A percentile compares a stretch with the other conserved stretches of the same genome.
Conservation (phyloP, 2,329 filamentous ascomycete genomes). For the Colletotrichum musicola region DNA sequence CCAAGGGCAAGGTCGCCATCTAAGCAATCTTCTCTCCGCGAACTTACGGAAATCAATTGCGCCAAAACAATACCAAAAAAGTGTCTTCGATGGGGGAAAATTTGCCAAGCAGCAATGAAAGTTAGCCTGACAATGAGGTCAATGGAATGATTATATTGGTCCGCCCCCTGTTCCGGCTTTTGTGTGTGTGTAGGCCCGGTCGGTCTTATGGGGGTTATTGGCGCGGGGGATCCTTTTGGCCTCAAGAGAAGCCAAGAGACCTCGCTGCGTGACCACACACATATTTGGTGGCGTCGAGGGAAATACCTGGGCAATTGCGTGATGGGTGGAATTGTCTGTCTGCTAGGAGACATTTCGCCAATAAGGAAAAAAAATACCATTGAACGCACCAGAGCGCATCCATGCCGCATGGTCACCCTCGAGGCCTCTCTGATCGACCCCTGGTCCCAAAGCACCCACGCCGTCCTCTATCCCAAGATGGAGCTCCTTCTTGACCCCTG, state of each 20-base stretch:
- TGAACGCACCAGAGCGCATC: slow-evolving; percentile 30
- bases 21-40: slow-evolving; percentile 42
- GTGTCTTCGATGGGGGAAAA: slow-evolving; percentile 30
- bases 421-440: too few relatives aligned
- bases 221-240: neutral
- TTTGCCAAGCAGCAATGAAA: slow-evolving; percentile 23
- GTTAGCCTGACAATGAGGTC: slow-evolving; percentile 30
- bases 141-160: slow-evolving; percentile 28
- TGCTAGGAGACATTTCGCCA: slow-evolving; percentile 44
- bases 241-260: neutral
- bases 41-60: slow-evolving; percentile 1
- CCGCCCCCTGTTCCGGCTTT: neutral
- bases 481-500: neutral
- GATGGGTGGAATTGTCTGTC: slow-evolving; percentile 41
- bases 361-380: slow-evolving; percentile 32
- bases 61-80: slow-evolving; percentile 16
- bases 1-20: slow-evolving; percentile 54
- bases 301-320: slow-evolving; percentile 58
- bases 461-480: neutral
- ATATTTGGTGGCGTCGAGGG: slow-evolving; percentile 67
- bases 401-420: neutral
- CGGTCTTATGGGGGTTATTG: slow-evolving; percentile 25
- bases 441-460: neutral
- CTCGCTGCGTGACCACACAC: slow-evolving; percentile 44
- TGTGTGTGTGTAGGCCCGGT: slow-evolving; percentile 16